Percentiles rank a stretch among this genome's conserved stretches.
phyloP scores from a whole-genome alignment of 495 filamentous ascomycete genomes.

The Terfezia boudieri region DNA sequence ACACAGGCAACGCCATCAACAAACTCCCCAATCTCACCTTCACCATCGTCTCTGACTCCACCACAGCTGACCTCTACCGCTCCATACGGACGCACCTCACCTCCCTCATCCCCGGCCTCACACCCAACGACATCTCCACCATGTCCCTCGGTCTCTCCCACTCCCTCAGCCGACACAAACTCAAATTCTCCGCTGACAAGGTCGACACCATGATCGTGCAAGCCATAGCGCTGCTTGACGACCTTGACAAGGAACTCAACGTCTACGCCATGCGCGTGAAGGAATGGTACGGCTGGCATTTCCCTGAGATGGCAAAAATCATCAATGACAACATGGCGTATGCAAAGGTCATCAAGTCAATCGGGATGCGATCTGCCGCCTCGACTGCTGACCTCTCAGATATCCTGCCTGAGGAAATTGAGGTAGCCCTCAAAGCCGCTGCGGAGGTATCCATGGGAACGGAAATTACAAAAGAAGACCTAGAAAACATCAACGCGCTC shows the following conservation, averaged over 20 bases:
- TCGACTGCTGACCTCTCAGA: conserved; percentile 60
- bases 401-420: conserved; percentile 90
- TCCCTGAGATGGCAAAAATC: conserved; percentile 90
- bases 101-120: conserved; percentile 73
- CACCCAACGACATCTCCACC: conserved; percentile 62
- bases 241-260: conserved; percentile 96
- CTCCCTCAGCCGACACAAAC: conserved; percentile 90
- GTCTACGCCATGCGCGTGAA: conserved; percentile 97
- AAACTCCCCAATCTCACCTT: conserved; percentile 76
- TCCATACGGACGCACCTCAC: conserved; percentile 78
- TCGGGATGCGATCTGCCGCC: conserved; percentile 68
- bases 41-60: conserved; percentile 64
- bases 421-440: conserved; percentile 71
- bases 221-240: conserved; percentile 80
- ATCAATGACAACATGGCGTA: conserved; percentile 97
- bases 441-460: conserved; percentile 97
- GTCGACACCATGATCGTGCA: conserved; percentile 99
- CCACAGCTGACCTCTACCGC: conserved; percentile 72
- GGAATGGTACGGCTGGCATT: conserved; percentile 99
- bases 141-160: conserved; percentile 94
- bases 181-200: conserved; percentile 98
- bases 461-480: conserved; percentile 72
- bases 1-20: conserved; percentile 55
- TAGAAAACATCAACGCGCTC: conserved; percentile 71
- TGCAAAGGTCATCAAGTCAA: conserved; percentile 57